Conservation (phyloP, 169 alveolate genomes). For the Cryptosporidium viatorum region DNA sequence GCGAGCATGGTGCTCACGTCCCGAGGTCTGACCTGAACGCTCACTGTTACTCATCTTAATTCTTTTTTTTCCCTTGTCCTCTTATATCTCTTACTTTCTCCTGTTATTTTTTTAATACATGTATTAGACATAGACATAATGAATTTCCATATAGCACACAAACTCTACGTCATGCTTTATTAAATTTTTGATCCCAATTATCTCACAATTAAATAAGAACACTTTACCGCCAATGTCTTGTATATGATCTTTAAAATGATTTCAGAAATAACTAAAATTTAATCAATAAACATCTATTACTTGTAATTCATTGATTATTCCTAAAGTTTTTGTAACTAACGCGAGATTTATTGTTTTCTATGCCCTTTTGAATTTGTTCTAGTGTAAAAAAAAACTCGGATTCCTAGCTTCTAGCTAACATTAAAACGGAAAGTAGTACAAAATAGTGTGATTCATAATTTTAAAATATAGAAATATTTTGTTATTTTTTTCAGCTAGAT, state of each 20-base stretch:
- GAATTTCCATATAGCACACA: slow-evolving; percentile 74
- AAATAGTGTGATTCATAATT: no score
- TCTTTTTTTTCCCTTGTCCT: slow-evolving; percentile 58
- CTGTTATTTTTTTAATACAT: slow-evolving; percentile 43
- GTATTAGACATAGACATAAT: slow-evolving; percentile 73
- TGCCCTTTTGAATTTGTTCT: no score
- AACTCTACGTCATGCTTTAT: slow-evolving; percentile 66
- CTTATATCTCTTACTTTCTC: slow-evolving; percentile 27
- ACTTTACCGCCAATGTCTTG: slow-evolving; percentile 65
- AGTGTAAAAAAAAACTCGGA: no score
- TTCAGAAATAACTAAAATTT: neutral
- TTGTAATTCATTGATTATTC: no score
- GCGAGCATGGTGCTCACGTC: slow-evolving; percentile 76
- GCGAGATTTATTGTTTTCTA: neutral
- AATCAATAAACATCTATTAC: neutral
- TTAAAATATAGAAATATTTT: no score
- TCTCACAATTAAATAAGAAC: slow-evolving; percentile 21
- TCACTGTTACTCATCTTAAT: slow-evolving; percentile 75
- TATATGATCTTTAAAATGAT: slow-evolving; percentile 50
- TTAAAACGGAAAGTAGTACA: neutral
- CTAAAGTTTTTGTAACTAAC: no score
- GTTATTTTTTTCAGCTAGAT: neutral
- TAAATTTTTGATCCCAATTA: slow-evolving; percentile 49
- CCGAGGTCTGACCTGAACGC: slow-evolving; percentile 75
- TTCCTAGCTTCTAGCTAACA: neutral